These are phyloP conservation scores for Brassica balearica DNA, from an alignment of 441 rosid genomes.

Conservation along the genomic window DNA sequence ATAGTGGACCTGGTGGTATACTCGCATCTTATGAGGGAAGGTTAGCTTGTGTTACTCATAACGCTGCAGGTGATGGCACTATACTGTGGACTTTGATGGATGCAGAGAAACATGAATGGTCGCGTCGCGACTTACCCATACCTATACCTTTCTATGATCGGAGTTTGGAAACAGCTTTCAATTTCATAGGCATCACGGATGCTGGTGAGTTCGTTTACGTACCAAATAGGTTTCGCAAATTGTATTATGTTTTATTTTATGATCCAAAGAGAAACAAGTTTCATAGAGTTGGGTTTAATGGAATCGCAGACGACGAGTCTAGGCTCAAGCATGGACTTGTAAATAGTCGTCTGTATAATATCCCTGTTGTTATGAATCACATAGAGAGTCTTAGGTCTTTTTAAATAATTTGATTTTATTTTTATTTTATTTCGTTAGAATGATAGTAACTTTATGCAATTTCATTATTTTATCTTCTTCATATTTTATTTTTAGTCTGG, in stretches of 20 bases:
- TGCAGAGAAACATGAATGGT: conserved; percentile 3
- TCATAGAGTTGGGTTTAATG: neutral
- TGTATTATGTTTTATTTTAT: neutral
- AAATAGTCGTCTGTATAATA: neutral
- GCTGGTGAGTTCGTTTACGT: conserved; percentile 13
- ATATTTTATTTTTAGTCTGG: neutral
- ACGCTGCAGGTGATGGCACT: neutral
- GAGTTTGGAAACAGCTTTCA: neutral
- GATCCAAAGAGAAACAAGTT: neutral
- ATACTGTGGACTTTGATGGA: neutral
- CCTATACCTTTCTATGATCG: neutral
- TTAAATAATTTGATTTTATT: neutral
- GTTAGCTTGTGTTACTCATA: neutral
- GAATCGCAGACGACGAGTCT: neutral
- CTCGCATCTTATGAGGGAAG: neutral
- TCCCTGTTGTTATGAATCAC: neutral
- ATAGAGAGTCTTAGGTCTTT: neutral
- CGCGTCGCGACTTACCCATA: neutral
- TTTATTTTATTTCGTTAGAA: neutral
- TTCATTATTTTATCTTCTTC: neutral
- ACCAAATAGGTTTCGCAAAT: neutral
- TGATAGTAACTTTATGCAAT: neutral
- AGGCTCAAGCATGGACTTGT: conserved; percentile 1
- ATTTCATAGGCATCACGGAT: neutral
- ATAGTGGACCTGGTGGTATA: neutral